phyloP scores from a whole-genome alignment of 164 flowering plant genomes.

The Macadamia tetraphylla region DNA sequence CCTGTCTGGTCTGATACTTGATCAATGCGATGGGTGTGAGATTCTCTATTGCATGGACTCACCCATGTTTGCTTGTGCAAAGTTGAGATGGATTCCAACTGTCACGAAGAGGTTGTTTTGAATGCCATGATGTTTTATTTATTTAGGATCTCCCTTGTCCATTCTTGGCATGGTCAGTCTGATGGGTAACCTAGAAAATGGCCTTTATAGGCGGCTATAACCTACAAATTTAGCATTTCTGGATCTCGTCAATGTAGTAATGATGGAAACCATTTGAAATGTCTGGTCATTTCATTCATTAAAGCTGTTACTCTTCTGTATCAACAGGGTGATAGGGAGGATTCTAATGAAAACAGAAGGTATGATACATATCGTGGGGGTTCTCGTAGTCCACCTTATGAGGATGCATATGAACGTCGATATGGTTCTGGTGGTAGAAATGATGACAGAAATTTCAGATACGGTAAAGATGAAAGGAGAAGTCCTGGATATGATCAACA shows the following conservation, averaged over 20 bases:
- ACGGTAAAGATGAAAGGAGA: slow-evolving; percentile 45
- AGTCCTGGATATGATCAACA: slow-evolving; percentile 80
- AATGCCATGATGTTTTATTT: no score
- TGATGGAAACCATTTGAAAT: slow-evolving; percentile 5
- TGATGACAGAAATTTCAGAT: slow-evolving; percentile 38
- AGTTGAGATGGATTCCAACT: no score
- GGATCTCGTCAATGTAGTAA: not conserved
- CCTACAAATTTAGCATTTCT: not conserved
- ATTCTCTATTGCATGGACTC: no score
- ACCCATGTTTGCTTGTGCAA: no score
- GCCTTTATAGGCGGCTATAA: not conserved
- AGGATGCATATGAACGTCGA: slow-evolving; percentile 61
- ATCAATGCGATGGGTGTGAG: not conserved
- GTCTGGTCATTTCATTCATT: not conserved
- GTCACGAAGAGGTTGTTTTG: no score
- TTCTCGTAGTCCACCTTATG: slow-evolving; percentile 82
- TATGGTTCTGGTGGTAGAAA: slow-evolving; percentile 67
- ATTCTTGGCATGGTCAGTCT: not conserved
- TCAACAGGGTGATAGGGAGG: slow-evolving; percentile 69
- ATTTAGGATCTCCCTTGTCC: not conserved
- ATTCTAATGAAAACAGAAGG: slow-evolving; percentile 49
- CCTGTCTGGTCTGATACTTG: not conserved
- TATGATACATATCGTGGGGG: slow-evolving; percentile 47
- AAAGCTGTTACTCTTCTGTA: not conserved
- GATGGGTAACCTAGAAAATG: not conserved